Evolutionary conservation across 2,329 filamentous ascomycete genomes (phyloP).

Genomic region (Claviceps sp.): DNA sequence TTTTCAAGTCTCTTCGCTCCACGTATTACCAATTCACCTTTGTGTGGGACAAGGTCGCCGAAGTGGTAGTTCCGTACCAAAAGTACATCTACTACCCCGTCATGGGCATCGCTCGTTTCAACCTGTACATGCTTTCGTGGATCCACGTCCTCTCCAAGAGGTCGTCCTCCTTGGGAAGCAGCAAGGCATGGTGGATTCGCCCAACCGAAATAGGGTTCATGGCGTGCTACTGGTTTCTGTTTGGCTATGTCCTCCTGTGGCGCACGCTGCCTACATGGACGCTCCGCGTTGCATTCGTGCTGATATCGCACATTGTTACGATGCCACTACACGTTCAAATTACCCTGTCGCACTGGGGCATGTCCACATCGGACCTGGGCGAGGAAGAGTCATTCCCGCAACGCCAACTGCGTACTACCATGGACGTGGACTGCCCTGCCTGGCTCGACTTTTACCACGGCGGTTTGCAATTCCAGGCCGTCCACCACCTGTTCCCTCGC

Average conservation of each 20-base stretch:
- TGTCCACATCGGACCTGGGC: slow-evolving; percentile 53
- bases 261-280: slow-evolving; percentile 43
- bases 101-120: slow-evolving; percentile 57
- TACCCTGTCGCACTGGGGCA: slow-evolving; percentile 59
- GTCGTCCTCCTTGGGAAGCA: slow-evolving; percentile 40
- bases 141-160: slow-evolving; percentile 44
- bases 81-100: slow-evolving; percentile 56
- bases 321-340: slow-evolving; percentile 61
- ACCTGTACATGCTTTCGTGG: slow-evolving; percentile 57
- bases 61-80: slow-evolving; percentile 47
- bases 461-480: slow-evolving; percentile 58
- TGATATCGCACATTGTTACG: slow-evolving; percentile 51
- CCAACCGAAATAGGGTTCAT: slow-evolving; percentile 52
- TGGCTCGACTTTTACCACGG: slow-evolving; percentile 65
- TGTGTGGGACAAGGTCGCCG: slow-evolving; percentile 47
- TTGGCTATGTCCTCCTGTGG: slow-evolving; percentile 52
- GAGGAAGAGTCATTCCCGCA: slow-evolving; percentile 54
- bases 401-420: slow-evolving; percentile 56
- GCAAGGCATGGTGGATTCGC: slow-evolving; percentile 52
- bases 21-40: slow-evolving; percentile 55
- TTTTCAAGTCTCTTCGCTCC: slow-evolving; percentile 49
- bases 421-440: slow-evolving; percentile 59
- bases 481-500: slow-evolving; percentile 57
- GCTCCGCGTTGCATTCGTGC: slow-evolving; percentile 45
- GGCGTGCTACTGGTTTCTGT: slow-evolving; percentile 53